These are phyloP conservation scores for Annulohypoxylon moriforme DNA, from an alignment of 495 filamentous ascomycete genomes.

Conservation along the genomic window DNA sequence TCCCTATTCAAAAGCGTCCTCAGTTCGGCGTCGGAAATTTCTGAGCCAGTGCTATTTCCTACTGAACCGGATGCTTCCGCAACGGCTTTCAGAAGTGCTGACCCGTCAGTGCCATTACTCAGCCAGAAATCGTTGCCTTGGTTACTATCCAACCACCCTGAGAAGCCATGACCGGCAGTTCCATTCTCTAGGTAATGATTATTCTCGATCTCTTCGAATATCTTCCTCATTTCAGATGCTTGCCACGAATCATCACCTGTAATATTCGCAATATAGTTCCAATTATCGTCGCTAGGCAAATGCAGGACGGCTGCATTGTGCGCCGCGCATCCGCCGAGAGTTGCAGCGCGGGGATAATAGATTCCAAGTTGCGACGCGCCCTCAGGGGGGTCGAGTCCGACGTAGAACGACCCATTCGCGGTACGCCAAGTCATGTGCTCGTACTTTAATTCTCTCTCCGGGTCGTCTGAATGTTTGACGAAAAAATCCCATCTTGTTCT, in stretches of 20 bases:
- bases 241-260: constrained; percentile 55
- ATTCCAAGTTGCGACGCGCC: constrained; percentile 48
- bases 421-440: constrained; percentile 52
- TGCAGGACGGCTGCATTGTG: constrained; percentile 47
- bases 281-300: constrained; percentile 45
- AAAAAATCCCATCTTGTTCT: constrained; percentile 58
- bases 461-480: constrained; percentile 55
- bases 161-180: constrained; percentile 54
- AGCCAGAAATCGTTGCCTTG: constrained; percentile 52
- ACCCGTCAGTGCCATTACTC: constrained; percentile 45
- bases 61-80: constrained; percentile 43
- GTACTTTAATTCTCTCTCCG: constrained; percentile 48
- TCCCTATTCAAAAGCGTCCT: constrained; percentile 39
- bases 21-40: constrained; percentile 37
- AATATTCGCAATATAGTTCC: constrained; percentile 50
- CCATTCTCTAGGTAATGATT: constrained; percentile 52
- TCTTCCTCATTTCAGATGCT: constrained; percentile 52
- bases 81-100: constrained; percentile 54
- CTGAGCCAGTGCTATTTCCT: constrained; percentile 36
- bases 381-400: constrained; percentile 52
- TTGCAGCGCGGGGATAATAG: constrained; percentile 50
- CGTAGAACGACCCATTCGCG: constrained; percentile 51
- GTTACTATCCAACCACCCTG: constrained; percentile 50
- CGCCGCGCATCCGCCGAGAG: constrained; percentile 48
- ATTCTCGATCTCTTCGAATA: constrained; percentile 52